These are phyloP conservation scores for Amylostereum areolatum DNA, from an alignment of 1,284 basidiomycete species.

Conservation along the genomic window DNA sequence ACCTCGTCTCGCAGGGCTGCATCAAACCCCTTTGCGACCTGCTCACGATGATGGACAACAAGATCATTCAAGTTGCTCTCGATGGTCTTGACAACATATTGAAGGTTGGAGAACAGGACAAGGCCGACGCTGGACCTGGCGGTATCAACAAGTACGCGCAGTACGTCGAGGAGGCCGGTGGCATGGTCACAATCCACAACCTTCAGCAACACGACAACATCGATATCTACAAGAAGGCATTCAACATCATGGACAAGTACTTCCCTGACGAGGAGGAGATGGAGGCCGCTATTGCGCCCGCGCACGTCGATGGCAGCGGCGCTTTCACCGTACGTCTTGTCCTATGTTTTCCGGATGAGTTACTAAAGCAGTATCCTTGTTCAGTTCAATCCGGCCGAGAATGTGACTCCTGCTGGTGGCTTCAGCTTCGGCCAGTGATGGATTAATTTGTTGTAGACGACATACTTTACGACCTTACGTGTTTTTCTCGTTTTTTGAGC, in stretches of 20 bases:
- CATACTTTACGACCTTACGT: no score
- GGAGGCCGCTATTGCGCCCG: conserved; percentile 73
- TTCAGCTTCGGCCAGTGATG: conserved; percentile 79
- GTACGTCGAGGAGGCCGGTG: conserved; percentile 96
- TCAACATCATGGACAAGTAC: conserved; percentile 98
- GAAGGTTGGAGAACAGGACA: conserved; percentile 98
- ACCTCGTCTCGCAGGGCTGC: conserved; percentile 96
- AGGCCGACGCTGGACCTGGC: conserved; percentile 77
- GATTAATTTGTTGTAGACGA: conserved; percentile 7
- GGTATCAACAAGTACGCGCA: conserved; percentile 91
- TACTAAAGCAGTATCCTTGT: conserved; percentile 6
- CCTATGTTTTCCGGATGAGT: conserved; percentile 5
- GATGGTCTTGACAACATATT: conserved; percentile 99
- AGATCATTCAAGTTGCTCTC: conserved; percentile 97
- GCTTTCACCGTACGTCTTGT: conserved; percentile 76
- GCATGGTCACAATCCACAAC: conserved; percentile 98
- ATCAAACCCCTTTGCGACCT: conserved; percentile 98
- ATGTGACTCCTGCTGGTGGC: conserved; percentile 88
- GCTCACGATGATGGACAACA: conserved; percentile 98
- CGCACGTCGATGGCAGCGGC: conserved; percentile 83
- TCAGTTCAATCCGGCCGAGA: conserved; percentile 77
- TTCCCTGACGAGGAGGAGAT: conserved; percentile 86
- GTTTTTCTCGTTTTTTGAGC: no score
- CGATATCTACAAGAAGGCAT: conserved; percentile 99
- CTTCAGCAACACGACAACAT: conserved; percentile 99